Base-by-base conservation (phyloP, 306 rosid genomes). In the Corylus heterophylla region DNA sequence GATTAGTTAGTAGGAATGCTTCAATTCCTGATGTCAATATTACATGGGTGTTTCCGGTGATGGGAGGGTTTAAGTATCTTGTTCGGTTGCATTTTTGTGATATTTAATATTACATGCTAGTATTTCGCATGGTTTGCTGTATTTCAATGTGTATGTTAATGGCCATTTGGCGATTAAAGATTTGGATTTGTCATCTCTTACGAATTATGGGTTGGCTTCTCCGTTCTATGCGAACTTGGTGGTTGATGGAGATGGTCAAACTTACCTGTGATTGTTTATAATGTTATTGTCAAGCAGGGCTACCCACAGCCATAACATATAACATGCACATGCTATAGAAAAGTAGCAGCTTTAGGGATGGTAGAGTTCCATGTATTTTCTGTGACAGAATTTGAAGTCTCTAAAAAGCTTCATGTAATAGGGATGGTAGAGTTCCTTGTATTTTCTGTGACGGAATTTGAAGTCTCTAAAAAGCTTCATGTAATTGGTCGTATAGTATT, bases 31-130 rank as follows among this genome's bases (percentile, higher is more conserved):
- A 78, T 44, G 79, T 78, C 52, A 94, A 91, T 11, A 88, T 94
- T 89, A 94, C 97, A 45, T 94, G 97, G 97, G 83, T 44, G 62
- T 89, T 94, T 83, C 88, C 97, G 0, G 82, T 85, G 67, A 25
- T 48, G 22, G 90, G 86, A 29, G 95, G 92, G 7, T 88, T 80
- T 14, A 86, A 90, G 50, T 88, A 95, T 78, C 81, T 95, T 37
- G 85, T 88, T 73, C 80, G 98, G 77, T 18, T 95, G 86, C 98
- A 95, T 74, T 92, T 92, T 76, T 95, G 98, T 80, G 98, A 92
- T 79, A 91, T 92, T 78, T 31, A 31, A 31, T 31, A 2, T 31
- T 2, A 2, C 35, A 31, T 31, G 97, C 98, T 71, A 95, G 98
- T 48, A 83, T 85, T 49, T 82, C 92, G 0, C 85, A 87, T 13